phyloP scores from a whole-genome alignment of 2,329 filamentous ascomycete genomes.

The Aspergillus sp. region DNA sequence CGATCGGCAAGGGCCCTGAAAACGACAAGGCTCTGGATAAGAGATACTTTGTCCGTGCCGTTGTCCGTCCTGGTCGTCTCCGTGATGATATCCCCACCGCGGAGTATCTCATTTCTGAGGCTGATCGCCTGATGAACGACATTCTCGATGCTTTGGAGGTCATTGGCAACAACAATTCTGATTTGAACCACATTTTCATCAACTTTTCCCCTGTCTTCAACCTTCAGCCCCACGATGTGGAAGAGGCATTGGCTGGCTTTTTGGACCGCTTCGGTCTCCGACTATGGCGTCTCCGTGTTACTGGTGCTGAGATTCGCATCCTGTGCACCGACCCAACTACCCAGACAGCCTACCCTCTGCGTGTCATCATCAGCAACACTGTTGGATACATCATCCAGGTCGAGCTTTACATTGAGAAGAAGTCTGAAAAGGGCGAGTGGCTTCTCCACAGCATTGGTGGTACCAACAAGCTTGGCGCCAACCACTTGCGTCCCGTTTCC shows the following conservation, averaged over 20 bases:
- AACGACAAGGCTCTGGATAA: slow-evolving; percentile 71
- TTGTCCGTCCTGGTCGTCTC: slow-evolving; percentile 89
- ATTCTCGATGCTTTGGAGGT: slow-evolving; percentile 98
- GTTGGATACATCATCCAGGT: slow-evolving; percentile 97
- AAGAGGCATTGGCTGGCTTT: slow-evolving; percentile 91
- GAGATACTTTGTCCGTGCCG: slow-evolving; percentile 96
- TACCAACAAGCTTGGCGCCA: slow-evolving; percentile 89
- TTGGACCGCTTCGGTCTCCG: slow-evolving; percentile 93
- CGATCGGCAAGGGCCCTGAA: slow-evolving; percentile 88
- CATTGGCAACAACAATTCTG: slow-evolving; percentile 97
- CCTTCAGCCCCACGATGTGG: slow-evolving; percentile 82
- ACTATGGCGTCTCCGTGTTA: slow-evolving; percentile 93
- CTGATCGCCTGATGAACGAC: slow-evolving; percentile 93
- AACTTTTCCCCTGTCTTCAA: slow-evolving; percentile 98
- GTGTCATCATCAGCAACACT: slow-evolving; percentile 96
- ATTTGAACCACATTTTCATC: slow-evolving; percentile 99
- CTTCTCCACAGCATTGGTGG: slow-evolving; percentile 97
- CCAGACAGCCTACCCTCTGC: slow-evolving; percentile 83
- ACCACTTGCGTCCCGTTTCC: slow-evolving; percentile 88
- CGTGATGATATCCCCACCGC: slow-evolving; percentile 98
- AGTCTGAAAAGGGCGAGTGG: slow-evolving; percentile 97
- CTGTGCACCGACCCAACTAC: slow-evolving; percentile 90
- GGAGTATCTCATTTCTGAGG: slow-evolving; percentile 96
- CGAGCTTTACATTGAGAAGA: slow-evolving; percentile 95
- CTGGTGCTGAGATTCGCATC: slow-evolving; percentile 96